Percentiles rank a stretch among this genome's conserved stretches.
Evolutionary conservation across 768 basidiomycete species (phyloP).

Genomic region (Lactarius pseudohatsudake): DNA sequence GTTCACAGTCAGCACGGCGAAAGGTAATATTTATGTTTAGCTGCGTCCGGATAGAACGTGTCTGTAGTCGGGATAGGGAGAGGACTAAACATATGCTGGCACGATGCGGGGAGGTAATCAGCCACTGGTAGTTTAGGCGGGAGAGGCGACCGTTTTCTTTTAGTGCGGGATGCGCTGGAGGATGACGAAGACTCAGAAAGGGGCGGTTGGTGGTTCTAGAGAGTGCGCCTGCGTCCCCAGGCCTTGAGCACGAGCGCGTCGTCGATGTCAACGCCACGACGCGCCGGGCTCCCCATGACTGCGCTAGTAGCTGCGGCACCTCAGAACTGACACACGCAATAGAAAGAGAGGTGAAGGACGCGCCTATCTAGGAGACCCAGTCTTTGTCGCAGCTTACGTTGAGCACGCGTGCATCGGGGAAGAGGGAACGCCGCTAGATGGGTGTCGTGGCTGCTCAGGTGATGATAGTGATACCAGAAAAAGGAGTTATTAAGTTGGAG

Average conservation of each 20-base stretch:
- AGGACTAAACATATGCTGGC: conserved; percentile 72
- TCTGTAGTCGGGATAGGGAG: conserved; percentile 60
- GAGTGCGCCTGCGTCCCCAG: conserved; percentile 65
- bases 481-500: background rate
- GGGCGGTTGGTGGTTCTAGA: conserved; percentile 69
- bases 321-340: background rate
- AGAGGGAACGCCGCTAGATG: conserved; percentile 59
- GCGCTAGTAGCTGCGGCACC: conserved; percentile 46
- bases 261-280: conserved; percentile 86
- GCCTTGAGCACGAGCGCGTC: conserved; percentile 66
- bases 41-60: conserved; percentile 29
- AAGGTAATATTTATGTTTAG: conserved; percentile 55
- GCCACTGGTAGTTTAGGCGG: conserved; percentile 7
- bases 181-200: conserved; percentile 26
- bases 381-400: conserved; percentile 27
- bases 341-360: conserved; percentile 29
- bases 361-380: conserved; percentile 23
- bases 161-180: conserved; percentile 7
- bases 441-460: conserved; percentile 43
- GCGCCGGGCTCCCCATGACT: conserved; percentile 56
- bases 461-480: conserved; percentile 22
- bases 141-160: conserved; percentile 26
- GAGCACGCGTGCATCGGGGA: conserved; percentile 16
- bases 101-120: conserved; percentile 75
- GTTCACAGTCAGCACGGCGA: conserved; percentile 67